Evolutionary conservation across 2,329 filamentous ascomycete genomes (phyloP).

Genomic region (Rasamsonia emersonii): DNA sequence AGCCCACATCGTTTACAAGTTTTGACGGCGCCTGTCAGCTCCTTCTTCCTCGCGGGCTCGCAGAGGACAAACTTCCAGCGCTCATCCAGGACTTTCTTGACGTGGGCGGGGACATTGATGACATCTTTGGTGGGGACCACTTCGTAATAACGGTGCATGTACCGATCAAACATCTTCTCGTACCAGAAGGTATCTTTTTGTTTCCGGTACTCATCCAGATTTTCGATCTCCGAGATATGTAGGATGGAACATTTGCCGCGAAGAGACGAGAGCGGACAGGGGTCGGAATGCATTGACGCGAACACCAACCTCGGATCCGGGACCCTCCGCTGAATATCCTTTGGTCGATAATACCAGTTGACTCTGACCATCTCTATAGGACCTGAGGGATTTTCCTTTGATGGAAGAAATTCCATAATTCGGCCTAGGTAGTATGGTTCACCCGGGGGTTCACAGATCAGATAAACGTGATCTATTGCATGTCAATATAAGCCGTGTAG

Average conservation of each 20-base stretch:
- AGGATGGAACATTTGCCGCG: slow-evolving; percentile 88
- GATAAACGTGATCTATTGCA: slow-evolving; percentile 70
- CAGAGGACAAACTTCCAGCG: slow-evolving; percentile 95
- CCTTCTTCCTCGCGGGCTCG: slow-evolving; percentile 87
- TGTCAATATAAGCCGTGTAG: slow-evolving; percentile 12
- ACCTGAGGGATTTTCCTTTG: slow-evolving; percentile 61
- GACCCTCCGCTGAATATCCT: slow-evolving; percentile 87
- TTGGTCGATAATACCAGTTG: slow-evolving; percentile 97
- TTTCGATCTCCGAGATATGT: slow-evolving; percentile 77
- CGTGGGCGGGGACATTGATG: slow-evolving; percentile 89
- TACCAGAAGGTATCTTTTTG: slow-evolving; percentile 88
- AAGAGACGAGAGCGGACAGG: slow-evolving; percentile 81
- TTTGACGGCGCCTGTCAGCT: slow-evolving; percentile 92
- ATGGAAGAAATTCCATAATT: slow-evolving; percentile 95
- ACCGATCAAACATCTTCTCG: slow-evolving; percentile 94
- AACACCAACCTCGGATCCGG: slow-evolving; percentile 87
- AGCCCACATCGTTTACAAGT: slow-evolving; percentile 84
- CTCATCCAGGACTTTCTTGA: slow-evolving; percentile 92
- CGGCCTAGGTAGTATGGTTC: slow-evolving; percentile 96
- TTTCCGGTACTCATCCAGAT: slow-evolving; percentile 76
- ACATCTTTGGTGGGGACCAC: slow-evolving; percentile 86
- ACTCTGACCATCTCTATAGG: slow-evolving; percentile 81
- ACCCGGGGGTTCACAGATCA: slow-evolving; percentile 92
- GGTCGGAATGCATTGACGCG: slow-evolving; percentile 97
- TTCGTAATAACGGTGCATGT: slow-evolving; percentile 97